Base-by-base conservation (phyloP, 306 rosid species). In the Citrullus colocynthis region DNA sequence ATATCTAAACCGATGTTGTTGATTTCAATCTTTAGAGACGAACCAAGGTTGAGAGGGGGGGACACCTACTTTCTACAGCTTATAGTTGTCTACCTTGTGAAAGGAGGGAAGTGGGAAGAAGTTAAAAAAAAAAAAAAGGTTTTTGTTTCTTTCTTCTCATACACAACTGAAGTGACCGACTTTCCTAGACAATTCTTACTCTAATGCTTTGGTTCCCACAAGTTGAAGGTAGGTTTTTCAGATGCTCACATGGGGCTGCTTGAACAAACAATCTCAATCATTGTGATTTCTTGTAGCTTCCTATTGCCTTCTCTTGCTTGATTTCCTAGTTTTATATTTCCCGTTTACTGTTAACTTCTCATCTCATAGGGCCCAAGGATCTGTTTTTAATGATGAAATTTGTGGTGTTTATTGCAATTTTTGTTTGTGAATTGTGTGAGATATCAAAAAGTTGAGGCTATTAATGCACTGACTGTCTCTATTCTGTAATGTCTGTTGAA, bases 281-380 rank as follows among this genome's bases (percentile, higher is more conserved):
- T 73, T 73, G 59, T 28, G 76, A 72, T 72, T 66, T 72, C 60
- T 72, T 72, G 75, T 45, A 42, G 75, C 57, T 44, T 70, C 59
- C 44, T 7, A 72, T 70, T 72, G 42, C 15, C 42, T 30, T 45
- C 41, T 21, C 57, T 70, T 45, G 12, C 48, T 39, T 48, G 14
- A 12, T 48, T 66, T 39, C 9, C 7, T 66, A 37, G 52, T n/a
- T 37, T 67, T 67, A 2, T 67, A 9, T 42, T 67, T 67, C 34
- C 32, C 42, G 6, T 69, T 41, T 42, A 39, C 36, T 51, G 54
- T 12, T 48, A 48, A 48, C 54, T 20, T 44, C 36, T 15, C 32
- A 28, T 7, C 76, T 71, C 13, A 21, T 71, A 42, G 9, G 57
- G 16, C 56, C 32, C 37, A 64, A 4, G 24, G 45, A 64, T 64